A percentile compares a stretch with the other conserved stretches of the same genome.
phyloP scores from a whole-genome alignment of 2,329 filamentous ascomycete genomes.

The Talaromyces sp. region DNA sequence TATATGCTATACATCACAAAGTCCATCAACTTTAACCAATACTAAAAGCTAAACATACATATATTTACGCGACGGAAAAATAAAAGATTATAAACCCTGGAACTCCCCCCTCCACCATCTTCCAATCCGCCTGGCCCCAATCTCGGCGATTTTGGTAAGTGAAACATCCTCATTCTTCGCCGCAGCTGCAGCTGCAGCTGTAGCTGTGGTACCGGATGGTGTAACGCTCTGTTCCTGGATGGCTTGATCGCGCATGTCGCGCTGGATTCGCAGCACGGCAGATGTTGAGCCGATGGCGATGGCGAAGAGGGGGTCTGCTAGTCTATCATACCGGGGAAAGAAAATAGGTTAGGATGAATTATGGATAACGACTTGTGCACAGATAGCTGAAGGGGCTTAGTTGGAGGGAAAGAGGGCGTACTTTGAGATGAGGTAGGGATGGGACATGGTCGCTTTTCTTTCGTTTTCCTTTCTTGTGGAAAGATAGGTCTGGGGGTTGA shows the following conservation, averaged over 20 bases:
- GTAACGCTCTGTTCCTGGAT: slow-evolving; percentile 23
- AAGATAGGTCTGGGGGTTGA: neutral
- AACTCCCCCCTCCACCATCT: slow-evolving; percentile 43
- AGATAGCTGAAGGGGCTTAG: too few relatives aligned
- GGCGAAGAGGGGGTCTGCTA: slow-evolving; percentile 55
- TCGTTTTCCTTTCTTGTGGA: neutral
- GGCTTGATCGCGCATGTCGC: slow-evolving; percentile 51
- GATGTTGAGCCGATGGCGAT: slow-evolving; percentile 51
- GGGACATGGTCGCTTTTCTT: slow-evolving; percentile 1
- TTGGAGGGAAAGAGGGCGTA: slow-evolving; percentile 22
- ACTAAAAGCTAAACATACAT: too few relatives aligned
- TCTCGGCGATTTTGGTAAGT: slow-evolving; percentile 26
- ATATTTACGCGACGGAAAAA: too few relatives aligned
- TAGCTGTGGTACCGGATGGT: neutral
- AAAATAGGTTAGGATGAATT: too few relatives aligned
- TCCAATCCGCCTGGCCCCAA: slow-evolving; percentile 31
- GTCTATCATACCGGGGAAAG: too few relatives aligned
- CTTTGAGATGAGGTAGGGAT: slow-evolving; percentile 42
- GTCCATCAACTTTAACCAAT: neutral
- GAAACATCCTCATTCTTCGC: slow-evolving; percentile 22
- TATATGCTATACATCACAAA: neutral
- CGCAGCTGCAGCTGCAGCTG: neutral
- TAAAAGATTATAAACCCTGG: slow-evolving; percentile 23
- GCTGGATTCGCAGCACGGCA: slow-evolving; percentile 52
- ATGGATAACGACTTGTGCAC: too few relatives aligned